Evolutionary conservation across 345 rosid species (phyloP), one percentile per base, ranked within the genome.

Genomic region (Geranium rotundifolium): DNA sequence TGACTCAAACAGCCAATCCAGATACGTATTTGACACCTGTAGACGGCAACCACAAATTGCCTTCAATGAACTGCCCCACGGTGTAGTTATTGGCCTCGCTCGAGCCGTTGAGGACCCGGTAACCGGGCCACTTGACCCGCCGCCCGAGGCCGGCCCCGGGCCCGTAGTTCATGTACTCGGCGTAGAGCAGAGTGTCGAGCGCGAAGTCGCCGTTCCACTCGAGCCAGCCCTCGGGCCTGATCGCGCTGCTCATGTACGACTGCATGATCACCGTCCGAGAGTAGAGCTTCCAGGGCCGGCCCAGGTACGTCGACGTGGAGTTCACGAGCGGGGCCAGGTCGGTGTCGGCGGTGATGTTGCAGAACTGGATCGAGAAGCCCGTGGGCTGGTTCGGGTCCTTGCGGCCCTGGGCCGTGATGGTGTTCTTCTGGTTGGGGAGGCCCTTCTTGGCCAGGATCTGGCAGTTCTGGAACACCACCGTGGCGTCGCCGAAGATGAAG

Each of bases 371-470:
- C n/a, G 90, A 85, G 80, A 87, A 84, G 6, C 97, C 99, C 0
- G 95, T 81, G 4, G 85, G 78, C 46, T 92, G 79, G 56, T 79
- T 71, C 4, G 74, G 82, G 70, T 85, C 87, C 7, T 72, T 80
- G 46, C 99, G 85, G 37, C 99, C 99, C 39, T 89, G 97, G 0
- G 97, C 98, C 0, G 97, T 87, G 60, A 92, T 71, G 5, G 84
- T 86, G 76, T 84, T 92, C 63, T 86, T 85, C 57, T 92, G 97
- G 65, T 77, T 70, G 7, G 79, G 81, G 55, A 87, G 39, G 12
- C 96, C 95, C 75, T 81, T 81, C 62, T 74, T 84, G 66, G 80
- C 80, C 19, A 54, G 77, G 76, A 92, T 80, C 20, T 64, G 81
- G 62, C 97, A 92, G 79, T 81, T 79, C 65, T 92, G 99, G 67